Evolutionary conservation across 1,139 yeast species (phyloP).

Genomic region (Hemisphaericaspora lyxosophila): DNA sequence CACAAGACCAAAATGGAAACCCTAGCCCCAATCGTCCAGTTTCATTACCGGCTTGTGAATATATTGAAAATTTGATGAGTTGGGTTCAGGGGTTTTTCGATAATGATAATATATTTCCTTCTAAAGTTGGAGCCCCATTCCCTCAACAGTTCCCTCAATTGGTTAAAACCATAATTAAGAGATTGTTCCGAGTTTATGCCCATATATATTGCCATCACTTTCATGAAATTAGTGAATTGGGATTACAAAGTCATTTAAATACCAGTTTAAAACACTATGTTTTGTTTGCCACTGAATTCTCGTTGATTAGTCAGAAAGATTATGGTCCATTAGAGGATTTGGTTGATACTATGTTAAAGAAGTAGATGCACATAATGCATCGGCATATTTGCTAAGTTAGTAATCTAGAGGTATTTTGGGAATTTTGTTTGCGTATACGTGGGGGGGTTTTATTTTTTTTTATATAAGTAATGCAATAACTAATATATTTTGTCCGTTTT

Average conservation of each 20-base stretch:
- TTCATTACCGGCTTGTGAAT: constrained; percentile 84
- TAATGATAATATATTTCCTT: constrained; percentile 86
- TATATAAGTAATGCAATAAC: too few species aligned
- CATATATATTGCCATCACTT: constrained; percentile 98
- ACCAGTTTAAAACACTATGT: constrained; percentile 94
- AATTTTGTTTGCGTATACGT: background rate
- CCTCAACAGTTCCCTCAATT: constrained; percentile 68
- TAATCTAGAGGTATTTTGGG: too few species aligned
- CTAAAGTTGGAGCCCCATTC: constrained; percentile 85
- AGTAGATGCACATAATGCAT: too few species aligned
- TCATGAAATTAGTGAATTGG: constrained; percentile 89
- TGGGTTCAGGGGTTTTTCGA: constrained; percentile 93
- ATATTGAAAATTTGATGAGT: constrained; percentile 86
- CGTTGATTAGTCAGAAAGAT: constrained; percentile 72
- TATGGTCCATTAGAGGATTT: constrained; percentile 90
- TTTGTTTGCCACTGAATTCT: constrained; percentile 80
- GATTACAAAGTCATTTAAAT: constrained; percentile 87
- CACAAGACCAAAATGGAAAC: background rate
- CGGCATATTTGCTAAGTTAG: too few species aligned
- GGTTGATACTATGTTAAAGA: constrained; percentile 65
- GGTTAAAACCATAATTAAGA: constrained; percentile 81
- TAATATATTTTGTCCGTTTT: too few species aligned
- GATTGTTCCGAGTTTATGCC: constrained; percentile 94
- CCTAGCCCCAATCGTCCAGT: constrained; percentile 56
- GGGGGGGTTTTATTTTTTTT: background rate